Evolutionary conservation across 768 basidiomycete genomes (phyloP).

Genomic region (Leccinellum albellum): DNA sequence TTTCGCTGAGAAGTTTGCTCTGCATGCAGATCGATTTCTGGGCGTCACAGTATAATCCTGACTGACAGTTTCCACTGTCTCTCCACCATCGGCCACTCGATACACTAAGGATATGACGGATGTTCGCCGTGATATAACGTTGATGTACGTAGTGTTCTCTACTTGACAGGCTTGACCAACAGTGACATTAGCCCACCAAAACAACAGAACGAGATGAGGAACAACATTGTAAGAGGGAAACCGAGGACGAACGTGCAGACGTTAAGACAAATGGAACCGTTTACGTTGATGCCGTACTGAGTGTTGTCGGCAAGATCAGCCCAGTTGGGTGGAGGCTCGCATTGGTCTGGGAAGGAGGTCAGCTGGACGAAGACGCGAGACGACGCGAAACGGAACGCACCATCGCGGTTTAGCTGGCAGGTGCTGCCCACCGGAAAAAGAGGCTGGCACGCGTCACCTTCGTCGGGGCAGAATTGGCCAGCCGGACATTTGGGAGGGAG

Average conservation of each 20-base stretch:
- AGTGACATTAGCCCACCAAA: constrained; percentile 77
- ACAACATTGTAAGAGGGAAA: background rate
- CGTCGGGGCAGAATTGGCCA: constrained; percentile 81
- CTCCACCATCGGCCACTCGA: background rate
- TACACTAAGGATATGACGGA: background rate
- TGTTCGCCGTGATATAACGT: constrained; percentile 74
- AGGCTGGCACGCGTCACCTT: constrained; percentile 64
- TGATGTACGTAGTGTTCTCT: constrained; percentile 79
- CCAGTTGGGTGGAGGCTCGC: constrained; percentile 64
- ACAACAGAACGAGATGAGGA: background rate
- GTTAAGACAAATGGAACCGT: constrained; percentile 83
- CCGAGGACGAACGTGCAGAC: constrained; percentile 64
- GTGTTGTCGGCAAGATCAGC: constrained; percentile 63
- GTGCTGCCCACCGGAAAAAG: constrained; percentile 56
- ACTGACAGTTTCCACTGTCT: constrained; percentile 64
- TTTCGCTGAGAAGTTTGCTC: constrained; percentile 51
- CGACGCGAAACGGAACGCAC: constrained; percentile 33
- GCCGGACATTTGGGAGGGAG: constrained; percentile 59
- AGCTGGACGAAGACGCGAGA: background rate
- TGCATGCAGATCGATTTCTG: constrained; percentile 52
- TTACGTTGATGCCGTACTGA: constrained; percentile 67
- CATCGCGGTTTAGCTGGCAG: constrained; percentile 87
- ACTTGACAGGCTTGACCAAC: constrained; percentile 58
- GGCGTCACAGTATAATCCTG: constrained; percentile 76
- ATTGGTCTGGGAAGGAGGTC: constrained; percentile 58